A percentile compares a stretch with the other conserved stretches of the same genome.
phyloP scores from a whole-genome alignment of 345 rosid genomes.

The Kandelia obovata region DNA sequence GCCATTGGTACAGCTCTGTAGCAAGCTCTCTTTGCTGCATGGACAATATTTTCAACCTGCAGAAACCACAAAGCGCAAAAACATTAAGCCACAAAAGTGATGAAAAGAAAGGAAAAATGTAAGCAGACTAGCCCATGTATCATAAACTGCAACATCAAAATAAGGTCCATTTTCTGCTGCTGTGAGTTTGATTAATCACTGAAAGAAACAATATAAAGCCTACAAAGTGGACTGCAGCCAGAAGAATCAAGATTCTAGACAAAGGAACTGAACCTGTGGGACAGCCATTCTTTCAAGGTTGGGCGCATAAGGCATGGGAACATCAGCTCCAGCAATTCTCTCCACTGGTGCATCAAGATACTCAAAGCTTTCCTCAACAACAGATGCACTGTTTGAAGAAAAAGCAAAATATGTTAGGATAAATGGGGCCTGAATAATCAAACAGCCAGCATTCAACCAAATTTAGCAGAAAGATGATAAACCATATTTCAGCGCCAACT shows the following conservation, averaged over 20 bases:
- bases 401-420: slow-evolving; percentile 6
- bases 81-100: not conserved
- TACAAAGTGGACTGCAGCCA: slow-evolving; percentile 3
- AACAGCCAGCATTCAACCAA: not conserved
- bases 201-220: too few relatives aligned
- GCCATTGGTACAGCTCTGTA: slow-evolving; percentile 40
- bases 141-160: not conserved
- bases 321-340: slow-evolving; percentile 89
- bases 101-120: not conserved
- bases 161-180: not conserved
- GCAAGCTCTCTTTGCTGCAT: slow-evolving; percentile 66
- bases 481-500: slow-evolving; percentile 95
- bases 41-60: slow-evolving; percentile 61
- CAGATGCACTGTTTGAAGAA: slow-evolving; percentile 46
- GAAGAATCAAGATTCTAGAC: not conserved
- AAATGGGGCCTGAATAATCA: not conserved
- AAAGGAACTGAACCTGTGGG: slow-evolving; percentile 60
- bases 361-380: slow-evolving; percentile 80
- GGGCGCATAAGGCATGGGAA: slow-evolving; percentile 88
- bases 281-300: slow-evolving; percentile 86
- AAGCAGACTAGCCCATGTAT: not conserved
- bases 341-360: slow-evolving; percentile 85
- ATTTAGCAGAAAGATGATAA: slow-evolving; percentile 9
- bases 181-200: too few relatives aligned
- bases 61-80: not conserved